phyloP scores from a whole-genome alignment of 148 eudicot species.

The Nepenthes mirabilis region DNA sequence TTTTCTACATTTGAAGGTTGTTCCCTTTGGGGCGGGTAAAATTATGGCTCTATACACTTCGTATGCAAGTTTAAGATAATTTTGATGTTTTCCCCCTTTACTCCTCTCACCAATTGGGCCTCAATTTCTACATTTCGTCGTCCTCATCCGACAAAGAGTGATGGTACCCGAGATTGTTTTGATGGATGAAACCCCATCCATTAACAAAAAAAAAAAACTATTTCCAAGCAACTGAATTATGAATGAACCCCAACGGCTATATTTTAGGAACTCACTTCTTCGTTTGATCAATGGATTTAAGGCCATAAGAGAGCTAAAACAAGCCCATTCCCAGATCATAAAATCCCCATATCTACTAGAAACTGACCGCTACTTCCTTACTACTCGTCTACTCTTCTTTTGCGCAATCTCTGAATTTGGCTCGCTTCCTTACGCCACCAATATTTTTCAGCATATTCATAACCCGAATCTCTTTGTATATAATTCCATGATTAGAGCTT shows the following conservation, averaged over 20 bases:
- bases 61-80: too few relatives aligned
- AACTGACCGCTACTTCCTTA: constrained; percentile 36
- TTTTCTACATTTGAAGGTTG: too few relatives aligned
- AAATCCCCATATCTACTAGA: constrained; percentile 24
- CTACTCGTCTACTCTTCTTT: constrained; percentile 54
- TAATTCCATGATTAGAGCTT: constrained; percentile 61
- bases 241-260: neutral
- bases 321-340: constrained; percentile 44
- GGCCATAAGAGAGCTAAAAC: constrained; percentile 40
- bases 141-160: too few relatives aligned
- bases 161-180: too few relatives aligned
- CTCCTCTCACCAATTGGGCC: too few relatives aligned
- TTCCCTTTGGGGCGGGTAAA: too few relatives aligned
- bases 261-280: neutral
- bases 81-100: too few relatives aligned
- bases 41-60: too few relatives aligned
- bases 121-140: too few relatives aligned
- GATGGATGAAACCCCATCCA: too few relatives aligned
- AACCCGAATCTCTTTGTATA: constrained; percentile 44
- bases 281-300: constrained; percentile 10
- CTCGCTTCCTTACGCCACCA: constrained; percentile 40
- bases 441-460: constrained; percentile 20
- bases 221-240: neutral
- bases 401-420: constrained; percentile 31
- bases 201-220: too few relatives aligned